A percentile compares a stretch with the other conserved stretches of the same genome.
phyloP scores from a whole-genome alignment of 1,284 basidiomycete species.

The Phellopilus nigrolimitatus region DNA sequence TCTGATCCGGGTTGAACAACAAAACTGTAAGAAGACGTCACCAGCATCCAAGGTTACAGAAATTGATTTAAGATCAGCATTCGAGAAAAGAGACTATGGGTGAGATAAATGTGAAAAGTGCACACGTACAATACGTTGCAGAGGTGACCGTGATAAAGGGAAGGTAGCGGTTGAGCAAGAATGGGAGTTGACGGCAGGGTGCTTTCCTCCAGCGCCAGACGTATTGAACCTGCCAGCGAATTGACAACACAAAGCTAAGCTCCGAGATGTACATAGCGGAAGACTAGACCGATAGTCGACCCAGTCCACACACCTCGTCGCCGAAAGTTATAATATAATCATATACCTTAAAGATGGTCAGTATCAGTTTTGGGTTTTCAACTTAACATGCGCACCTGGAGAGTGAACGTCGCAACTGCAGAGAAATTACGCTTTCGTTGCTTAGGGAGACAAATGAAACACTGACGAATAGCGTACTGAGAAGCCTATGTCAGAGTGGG shows the following conservation, averaged over 20 bases:
- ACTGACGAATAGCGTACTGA: background rate
- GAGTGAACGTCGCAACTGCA: slow-evolving; percentile 5
- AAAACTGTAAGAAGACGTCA: background rate
- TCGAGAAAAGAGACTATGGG: background rate
- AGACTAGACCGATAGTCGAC: background rate
- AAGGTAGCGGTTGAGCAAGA: slow-evolving; percentile 9
- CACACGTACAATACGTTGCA: slow-evolving; percentile 5
- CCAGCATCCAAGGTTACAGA: background rate
- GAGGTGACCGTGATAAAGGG: background rate
- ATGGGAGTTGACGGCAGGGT: background rate
- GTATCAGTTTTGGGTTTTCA: background rate
- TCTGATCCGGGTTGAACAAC: background rate
- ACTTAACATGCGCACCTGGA: background rate
- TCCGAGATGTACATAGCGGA: background rate
- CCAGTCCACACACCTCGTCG: background rate
- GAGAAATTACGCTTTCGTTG: background rate
- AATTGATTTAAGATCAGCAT: background rate
- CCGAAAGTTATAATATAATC: slow-evolving; percentile 8
- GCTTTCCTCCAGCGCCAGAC: slow-evolving; percentile 1
- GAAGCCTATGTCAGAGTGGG: background rate
- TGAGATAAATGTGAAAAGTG: background rate
- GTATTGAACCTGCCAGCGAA: background rate
- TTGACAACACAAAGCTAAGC: slow-evolving; percentile 1
- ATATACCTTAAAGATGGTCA: background rate
- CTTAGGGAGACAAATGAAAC: background rate